A percentile compares a stretch with the other conserved stretches of the same genome.
Evolutionary conservation across 2,329 filamentous ascomycete genomes (phyloP).

Genomic region (Coniella vitis): DNA sequence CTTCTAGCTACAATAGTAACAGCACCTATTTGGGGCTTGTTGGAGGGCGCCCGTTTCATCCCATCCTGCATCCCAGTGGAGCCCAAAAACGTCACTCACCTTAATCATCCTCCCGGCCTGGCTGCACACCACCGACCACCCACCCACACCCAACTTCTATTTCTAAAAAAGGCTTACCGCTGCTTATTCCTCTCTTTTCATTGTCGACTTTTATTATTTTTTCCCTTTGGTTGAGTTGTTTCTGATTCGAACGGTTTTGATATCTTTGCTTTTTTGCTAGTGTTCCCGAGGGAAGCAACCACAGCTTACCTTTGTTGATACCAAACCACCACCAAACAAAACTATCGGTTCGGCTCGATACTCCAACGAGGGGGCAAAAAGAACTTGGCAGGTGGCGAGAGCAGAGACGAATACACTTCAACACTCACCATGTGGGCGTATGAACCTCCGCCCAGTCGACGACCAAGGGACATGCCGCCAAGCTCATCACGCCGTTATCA

Average conservation of each 20-base stretch:
- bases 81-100: not conserved
- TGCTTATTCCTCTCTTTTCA: not conserved
- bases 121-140: not conserved
- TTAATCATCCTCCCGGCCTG: not conserved
- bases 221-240: not conserved
- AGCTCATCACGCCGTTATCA: slow-evolving; percentile 7
- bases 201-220: not conserved
- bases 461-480: slow-evolving; percentile 9
- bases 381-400: no score
- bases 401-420: no score
- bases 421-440: slow-evolving; percentile 10
- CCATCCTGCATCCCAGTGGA: not conserved
- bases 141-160: no score
- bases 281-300: no score
- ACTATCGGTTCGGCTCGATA: no score
- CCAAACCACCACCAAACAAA: no score
- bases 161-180: not conserved
- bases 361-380: not conserved
- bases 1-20: no score
- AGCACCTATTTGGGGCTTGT: no score
- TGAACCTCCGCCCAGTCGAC: slow-evolving; percentile 10
- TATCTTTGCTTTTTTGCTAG: no score
- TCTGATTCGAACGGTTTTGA: no score
- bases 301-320: no score
- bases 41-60: slow-evolving; percentile 4